phyloP scores from a whole-genome alignment of 495 filamentous ascomycete species.

The Lasiosphaeriaceae sp. region DNA sequence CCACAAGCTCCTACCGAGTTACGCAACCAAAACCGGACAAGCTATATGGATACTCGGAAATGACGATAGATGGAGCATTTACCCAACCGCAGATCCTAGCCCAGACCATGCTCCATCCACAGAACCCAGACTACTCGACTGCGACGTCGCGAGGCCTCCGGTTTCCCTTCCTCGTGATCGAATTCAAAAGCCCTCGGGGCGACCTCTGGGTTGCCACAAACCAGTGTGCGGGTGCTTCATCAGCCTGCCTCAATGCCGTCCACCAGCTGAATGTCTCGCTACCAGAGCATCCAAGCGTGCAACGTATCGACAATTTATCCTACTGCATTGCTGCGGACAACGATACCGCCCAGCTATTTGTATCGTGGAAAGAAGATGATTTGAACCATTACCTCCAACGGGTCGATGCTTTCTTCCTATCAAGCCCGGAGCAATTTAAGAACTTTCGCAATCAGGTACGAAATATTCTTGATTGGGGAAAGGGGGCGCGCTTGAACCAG shows the following conservation, averaged over 20 bases:
- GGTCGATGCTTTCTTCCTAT: conserved; percentile 13
- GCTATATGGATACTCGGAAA: too few species aligned
- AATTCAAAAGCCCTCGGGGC: conserved; percentile 10
- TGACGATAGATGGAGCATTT: too few species aligned
- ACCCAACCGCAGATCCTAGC: too few species aligned
- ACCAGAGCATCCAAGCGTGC: neutral
- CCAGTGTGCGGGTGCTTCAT: conserved; percentile 13
- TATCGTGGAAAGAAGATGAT: conserved; percentile 12
- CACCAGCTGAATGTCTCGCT: conserved; percentile 10
- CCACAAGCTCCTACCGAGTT: too few species aligned
- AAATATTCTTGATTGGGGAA: conserved; percentile 17
- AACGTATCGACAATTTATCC: conserved; percentile 8
- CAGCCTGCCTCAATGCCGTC: conserved; percentile 10
- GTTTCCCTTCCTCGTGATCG: conserved; percentile 16
- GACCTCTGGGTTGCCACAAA: conserved; percentile 17
- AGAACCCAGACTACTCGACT: too few species aligned
- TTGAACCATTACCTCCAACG: conserved; percentile 13
- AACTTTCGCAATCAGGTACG: conserved; percentile 9
- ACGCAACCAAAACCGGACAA: too few species aligned
- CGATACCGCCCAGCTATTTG: conserved; percentile 9
- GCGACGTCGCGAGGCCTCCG: conserved; percentile 8
- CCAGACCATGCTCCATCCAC: too few species aligned
- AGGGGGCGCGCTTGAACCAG: conserved; percentile 11
- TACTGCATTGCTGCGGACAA: conserved; percentile 11
- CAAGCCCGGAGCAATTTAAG: conserved; percentile 11